Evolutionary conservation across 2,329 filamentous ascomycete species (phyloP).

Genomic region (Dothistroma septosporum): DNA sequence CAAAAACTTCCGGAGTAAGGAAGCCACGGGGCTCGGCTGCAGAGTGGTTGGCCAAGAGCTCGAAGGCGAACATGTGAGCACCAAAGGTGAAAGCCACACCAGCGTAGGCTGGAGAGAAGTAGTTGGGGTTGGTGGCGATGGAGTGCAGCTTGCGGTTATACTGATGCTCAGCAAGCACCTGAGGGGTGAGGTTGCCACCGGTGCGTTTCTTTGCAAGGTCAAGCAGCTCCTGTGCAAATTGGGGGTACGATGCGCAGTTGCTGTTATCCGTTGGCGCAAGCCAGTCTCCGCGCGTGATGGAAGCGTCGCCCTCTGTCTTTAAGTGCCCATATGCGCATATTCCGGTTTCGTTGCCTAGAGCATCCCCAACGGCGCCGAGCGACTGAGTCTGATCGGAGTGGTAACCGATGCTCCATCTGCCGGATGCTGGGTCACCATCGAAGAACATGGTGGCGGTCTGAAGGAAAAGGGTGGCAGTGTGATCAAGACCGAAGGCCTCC

Average conservation of each 20-base stretch:
- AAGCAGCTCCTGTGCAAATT: conserved; percentile 24
- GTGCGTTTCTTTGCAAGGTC: conserved; percentile 22
- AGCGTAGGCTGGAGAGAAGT: conserved; percentile 26
- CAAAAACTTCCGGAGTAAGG: conserved; percentile 22
- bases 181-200: conserved; percentile 23
- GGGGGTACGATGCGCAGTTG: conserved; percentile 26
- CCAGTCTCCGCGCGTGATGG: conserved; percentile 29
- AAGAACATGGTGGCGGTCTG: conserved; percentile 26
- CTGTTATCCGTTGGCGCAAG: conserved; percentile 25
- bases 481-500: conserved; percentile 22
- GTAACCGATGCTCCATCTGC: conserved; percentile 21
- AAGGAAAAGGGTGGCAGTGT: conserved; percentile 24
- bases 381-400: conserved; percentile 22
- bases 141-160: conserved; percentile 27
- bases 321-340: conserved; percentile 28
- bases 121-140: conserved; percentile 30
- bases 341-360: conserved; percentile 26
- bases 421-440: conserved; percentile 22
- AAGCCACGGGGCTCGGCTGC: conserved; percentile 24
- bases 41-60: conserved; percentile 27
- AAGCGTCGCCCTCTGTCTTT: conserved; percentile 23
- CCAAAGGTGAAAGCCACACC: conserved; percentile 30
- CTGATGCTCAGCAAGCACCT: conserved; percentile 25
- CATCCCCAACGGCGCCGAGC: conserved; percentile 20
- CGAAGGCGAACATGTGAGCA: conserved; percentile 28